These are phyloP conservation scores for Neonectria neomacrospora DNA, from an alignment of 2,329 filamentous ascomycete genomes.

Conservation along the genomic window DNA sequence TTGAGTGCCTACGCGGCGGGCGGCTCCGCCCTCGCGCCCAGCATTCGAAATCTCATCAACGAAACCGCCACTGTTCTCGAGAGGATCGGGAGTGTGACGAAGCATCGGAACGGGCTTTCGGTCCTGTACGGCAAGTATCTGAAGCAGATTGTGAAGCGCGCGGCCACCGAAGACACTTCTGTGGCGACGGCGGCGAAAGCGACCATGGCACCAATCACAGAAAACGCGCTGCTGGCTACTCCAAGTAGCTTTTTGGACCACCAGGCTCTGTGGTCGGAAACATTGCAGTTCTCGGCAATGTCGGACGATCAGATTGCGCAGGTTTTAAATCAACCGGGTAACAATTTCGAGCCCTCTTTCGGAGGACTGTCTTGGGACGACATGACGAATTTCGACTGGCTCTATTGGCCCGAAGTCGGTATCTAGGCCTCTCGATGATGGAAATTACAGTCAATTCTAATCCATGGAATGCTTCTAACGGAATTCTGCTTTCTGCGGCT, in stretches of 20 bases:
- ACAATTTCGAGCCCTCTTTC: slow-evolving; percentile 66
- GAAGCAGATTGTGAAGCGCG: slow-evolving; percentile 56
- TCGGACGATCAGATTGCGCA: slow-evolving; percentile 75
- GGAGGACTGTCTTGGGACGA: slow-evolving; percentile 69
- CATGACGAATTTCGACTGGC: slow-evolving; percentile 67
- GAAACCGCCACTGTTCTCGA: slow-evolving; percentile 76
- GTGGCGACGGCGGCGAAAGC: slow-evolving; percentile 26
- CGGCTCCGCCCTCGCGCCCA: slow-evolving; percentile 69
- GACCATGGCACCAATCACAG: slow-evolving; percentile 30
- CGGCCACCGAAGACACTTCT: slow-evolving; percentile 40
- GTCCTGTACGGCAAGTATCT: slow-evolving; percentile 60
- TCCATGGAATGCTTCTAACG: slow-evolving; percentile 23
- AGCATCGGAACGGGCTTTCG: slow-evolving; percentile 74
- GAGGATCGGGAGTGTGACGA: slow-evolving; percentile 72
- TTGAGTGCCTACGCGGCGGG: slow-evolving; percentile 69
- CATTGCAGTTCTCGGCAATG: slow-evolving; percentile 74
- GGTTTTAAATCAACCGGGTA: slow-evolving; percentile 71
- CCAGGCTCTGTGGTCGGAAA: slow-evolving; percentile 57
- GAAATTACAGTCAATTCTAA: neutral
- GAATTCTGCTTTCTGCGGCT: slow-evolving; percentile 24
- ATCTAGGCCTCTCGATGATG: slow-evolving; percentile 32
- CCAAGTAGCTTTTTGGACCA: slow-evolving; percentile 44
- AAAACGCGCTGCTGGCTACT: slow-evolving; percentile 37
- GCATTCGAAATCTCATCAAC: slow-evolving; percentile 72
- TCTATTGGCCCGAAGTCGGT: slow-evolving; percentile 62